Evolutionary conservation across 2,329 filamentous ascomycete genomes (phyloP).

Genomic region (Helicocarpus griseus): DNA sequence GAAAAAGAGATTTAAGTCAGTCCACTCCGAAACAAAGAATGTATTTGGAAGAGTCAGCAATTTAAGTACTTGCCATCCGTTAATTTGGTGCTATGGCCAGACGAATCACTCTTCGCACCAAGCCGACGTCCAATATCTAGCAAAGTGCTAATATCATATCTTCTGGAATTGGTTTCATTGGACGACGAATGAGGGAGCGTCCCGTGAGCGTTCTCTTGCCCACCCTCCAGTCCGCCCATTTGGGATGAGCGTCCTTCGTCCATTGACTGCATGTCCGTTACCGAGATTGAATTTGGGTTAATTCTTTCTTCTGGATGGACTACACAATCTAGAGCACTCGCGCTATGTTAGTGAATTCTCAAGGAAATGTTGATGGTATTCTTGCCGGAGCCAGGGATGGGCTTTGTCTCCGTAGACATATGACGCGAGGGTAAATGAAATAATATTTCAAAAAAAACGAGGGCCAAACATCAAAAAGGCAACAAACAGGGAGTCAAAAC

Average conservation of each 20-base stretch:
- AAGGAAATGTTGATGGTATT: too few relatives aligned
- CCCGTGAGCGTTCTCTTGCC: neutral
- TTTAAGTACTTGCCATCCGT: neutral
- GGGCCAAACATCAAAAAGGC: neutral
- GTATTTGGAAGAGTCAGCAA: neutral
- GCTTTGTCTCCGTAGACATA: neutral
- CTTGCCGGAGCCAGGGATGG: neutral
- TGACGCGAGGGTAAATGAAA: neutral
- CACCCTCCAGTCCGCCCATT: neutral
- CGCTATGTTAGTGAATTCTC: too few relatives aligned
- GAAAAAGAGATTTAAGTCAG: neutral
- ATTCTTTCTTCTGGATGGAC: neutral
- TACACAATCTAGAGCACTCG: neutral
- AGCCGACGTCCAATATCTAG: constrained; percentile 22
- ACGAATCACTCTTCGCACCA: constrained; percentile 2
- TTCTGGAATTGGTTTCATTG: constrained; percentile 12
- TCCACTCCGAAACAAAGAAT: neutral
- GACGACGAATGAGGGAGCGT: neutral
- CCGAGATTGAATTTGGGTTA: neutral
- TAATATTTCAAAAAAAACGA: neutral
- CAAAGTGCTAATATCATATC: constrained; percentile 31
- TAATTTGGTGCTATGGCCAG: neutral
- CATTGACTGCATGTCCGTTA: neutral
- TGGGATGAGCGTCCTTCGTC: neutral
- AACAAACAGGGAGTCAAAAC: neutral